A percentile compares a stretch with the other conserved stretches of the same genome.
These are phyloP conservation scores for Ulmus americana DNA, from an alignment of 331 rosid species.

Conservation along the genomic window DNA sequence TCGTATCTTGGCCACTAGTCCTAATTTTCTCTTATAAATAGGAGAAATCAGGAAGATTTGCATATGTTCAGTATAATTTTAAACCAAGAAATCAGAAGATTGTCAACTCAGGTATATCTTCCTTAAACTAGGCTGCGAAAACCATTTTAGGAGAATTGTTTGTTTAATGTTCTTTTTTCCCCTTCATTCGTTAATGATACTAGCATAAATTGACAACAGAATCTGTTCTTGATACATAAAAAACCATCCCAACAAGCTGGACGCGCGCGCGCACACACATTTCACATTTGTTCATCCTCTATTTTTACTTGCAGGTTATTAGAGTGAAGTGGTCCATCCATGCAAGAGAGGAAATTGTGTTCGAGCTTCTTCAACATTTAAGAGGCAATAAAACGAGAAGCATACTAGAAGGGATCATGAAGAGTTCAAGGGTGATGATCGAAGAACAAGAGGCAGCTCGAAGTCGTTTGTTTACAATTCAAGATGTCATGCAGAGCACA, in stretches of 20 bases:
- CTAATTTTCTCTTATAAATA: slow-evolving; percentile 6
- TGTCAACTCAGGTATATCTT: slow-evolving; percentile 22
- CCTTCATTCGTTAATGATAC: background rate
- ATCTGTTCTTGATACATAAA: background rate
- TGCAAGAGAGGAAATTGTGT: slow-evolving; percentile 28
- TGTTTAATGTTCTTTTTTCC: background rate
- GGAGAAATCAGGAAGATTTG: slow-evolving; percentile 28
- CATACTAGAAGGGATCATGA: slow-evolving; percentile 18
- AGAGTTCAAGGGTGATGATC: slow-evolving; percentile 21
- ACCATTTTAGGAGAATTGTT: background rate
- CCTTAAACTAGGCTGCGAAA: background rate
- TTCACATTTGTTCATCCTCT: background rate
- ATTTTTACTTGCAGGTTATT: slow-evolving; percentile 15
- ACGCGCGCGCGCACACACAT: background rate
- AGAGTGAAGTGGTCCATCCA: slow-evolving; percentile 30
- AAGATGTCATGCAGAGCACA: slow-evolving; percentile 31
- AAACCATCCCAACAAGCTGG: background rate
- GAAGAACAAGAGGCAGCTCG: slow-evolving; percentile 27
- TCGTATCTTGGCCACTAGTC: background rate
- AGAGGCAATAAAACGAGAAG: slow-evolving; percentile 15
- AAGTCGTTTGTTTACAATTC: slow-evolving; percentile 27
- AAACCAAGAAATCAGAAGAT: slow-evolving; percentile 25
- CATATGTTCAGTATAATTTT: slow-evolving; percentile 22
- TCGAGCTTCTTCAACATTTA: slow-evolving; percentile 20
- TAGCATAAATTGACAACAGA: background rate